Conservation (phyloP, 768 basidiomycete genomes). For the Punctularia strigosozonata region DNA sequence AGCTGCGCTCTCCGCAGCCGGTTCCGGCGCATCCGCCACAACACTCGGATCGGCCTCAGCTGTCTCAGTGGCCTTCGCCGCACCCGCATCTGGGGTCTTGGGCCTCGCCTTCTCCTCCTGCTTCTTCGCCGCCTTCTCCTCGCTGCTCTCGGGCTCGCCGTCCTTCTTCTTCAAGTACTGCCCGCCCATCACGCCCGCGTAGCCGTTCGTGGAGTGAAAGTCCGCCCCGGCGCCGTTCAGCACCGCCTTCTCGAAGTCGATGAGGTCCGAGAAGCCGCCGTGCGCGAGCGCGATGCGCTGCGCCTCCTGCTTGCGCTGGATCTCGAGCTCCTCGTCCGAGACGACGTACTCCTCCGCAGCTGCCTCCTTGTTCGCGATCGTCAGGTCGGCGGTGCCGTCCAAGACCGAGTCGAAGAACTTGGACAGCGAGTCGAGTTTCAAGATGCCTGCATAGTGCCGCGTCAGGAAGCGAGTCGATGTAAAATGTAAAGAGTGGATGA, state of each 20-base stretch:
- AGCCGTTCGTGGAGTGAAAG: slow-evolving; percentile 32
- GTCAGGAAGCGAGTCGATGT: background rate
- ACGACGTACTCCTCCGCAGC: slow-evolving; percentile 30
- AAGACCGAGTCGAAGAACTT: slow-evolving; percentile 64
- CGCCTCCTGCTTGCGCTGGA: slow-evolving; percentile 38
- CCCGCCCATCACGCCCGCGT: slow-evolving; percentile 31
- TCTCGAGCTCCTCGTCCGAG: slow-evolving; percentile 31
- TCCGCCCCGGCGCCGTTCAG: slow-evolving; percentile 28
- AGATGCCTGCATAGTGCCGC: slow-evolving; percentile 32
- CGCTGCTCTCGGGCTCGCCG: slow-evolving; percentile 5
- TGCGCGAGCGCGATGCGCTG: slow-evolving; percentile 39
- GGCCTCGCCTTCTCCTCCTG: slow-evolving; percentile 16
- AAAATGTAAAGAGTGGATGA: background rate
- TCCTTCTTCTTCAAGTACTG: slow-evolving; percentile 19
- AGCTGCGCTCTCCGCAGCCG: too few relatives aligned
- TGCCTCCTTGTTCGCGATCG: slow-evolving; percentile 25
- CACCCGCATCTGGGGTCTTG: slow-evolving; percentile 14
- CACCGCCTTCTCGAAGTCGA: slow-evolving; percentile 41
- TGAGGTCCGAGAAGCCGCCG: slow-evolving; percentile 35
- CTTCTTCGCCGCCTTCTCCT: slow-evolving; percentile 8
- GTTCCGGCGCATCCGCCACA: too few relatives aligned
- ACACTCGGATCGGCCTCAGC: too few relatives aligned
- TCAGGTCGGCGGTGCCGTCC: slow-evolving; percentile 54
- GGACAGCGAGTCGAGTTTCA: slow-evolving; percentile 64
- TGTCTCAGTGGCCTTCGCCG: too few relatives aligned